These are phyloP conservation scores for Atkinsonella texensis DNA, from an alignment of 2,329 filamentous ascomycete species.

Conservation along the genomic window DNA sequence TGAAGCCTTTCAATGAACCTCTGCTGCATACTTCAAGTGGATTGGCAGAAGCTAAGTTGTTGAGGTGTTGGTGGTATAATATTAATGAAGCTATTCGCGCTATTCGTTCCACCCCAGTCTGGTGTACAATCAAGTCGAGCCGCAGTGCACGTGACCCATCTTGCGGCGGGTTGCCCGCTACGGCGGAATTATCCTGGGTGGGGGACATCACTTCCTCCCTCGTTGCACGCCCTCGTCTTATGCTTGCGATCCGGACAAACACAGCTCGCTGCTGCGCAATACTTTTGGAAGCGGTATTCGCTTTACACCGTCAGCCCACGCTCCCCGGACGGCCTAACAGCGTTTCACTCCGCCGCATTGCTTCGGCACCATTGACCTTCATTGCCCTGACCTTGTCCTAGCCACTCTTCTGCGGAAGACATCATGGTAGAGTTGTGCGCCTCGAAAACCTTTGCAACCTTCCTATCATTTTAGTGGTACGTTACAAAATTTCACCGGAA, in stretches of 20 bases:
- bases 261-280: background rate
- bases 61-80: no score
- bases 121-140: background rate
- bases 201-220: background rate
- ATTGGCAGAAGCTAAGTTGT: no score
- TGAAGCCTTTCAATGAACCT: no score
- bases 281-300: constrained; percentile 8
- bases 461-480: constrained; percentile 29
- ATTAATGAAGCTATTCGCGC: background rate
- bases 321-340: background rate
- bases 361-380: background rate
- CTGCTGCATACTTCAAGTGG: no score
- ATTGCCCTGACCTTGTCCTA: constrained; percentile 7
- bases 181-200: background rate
- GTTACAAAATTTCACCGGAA: no score
- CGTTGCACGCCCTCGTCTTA: background rate
- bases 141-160: background rate
- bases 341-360: background rate
- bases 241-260: background rate
- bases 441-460: constrained; percentile 17
- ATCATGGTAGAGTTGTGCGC: constrained; percentile 30
- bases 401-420: constrained; percentile 17
- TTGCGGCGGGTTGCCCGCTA: background rate
- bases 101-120: background rate
- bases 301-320: background rate